These are phyloP conservation scores for Fraxinus anomala DNA, from an alignment of 257 asterid genomes.

Conservation along the genomic window DNA sequence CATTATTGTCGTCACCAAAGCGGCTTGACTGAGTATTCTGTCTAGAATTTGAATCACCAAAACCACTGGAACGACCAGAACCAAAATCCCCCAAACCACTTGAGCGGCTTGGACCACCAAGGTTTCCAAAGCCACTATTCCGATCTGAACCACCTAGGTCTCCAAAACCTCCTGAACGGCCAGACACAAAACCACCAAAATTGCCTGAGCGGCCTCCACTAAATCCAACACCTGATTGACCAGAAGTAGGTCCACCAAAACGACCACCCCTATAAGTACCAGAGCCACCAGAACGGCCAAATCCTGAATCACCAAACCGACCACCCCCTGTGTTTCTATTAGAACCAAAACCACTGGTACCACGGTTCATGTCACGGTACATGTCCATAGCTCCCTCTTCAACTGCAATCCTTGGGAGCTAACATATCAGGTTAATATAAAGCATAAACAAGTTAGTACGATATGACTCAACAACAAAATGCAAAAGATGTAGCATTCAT, in stretches of 20 bases:
- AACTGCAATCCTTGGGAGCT: slow-evolving; percentile 74
- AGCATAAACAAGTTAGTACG: slow-evolving; percentile 18
- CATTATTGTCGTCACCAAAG: slow-evolving; percentile 41
- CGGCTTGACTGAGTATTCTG: slow-evolving; percentile 37
- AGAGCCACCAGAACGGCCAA: slow-evolving; percentile 29
- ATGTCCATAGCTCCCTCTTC: slow-evolving; percentile 55
- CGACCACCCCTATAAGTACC: slow-evolving; percentile 45
- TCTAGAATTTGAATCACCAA: slow-evolving; percentile 39
- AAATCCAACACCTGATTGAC: slow-evolving; percentile 38
- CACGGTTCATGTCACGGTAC: slow-evolving; percentile 48
- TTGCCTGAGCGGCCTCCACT: slow-evolving; percentile 55
- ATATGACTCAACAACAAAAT: neutral
- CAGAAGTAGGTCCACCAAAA: slow-evolving; percentile 47
- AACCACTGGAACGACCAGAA: slow-evolving; percentile 51
- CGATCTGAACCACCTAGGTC: slow-evolving; percentile 48
- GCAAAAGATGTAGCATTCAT: neutral
- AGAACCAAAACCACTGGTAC: slow-evolving; percentile 45
- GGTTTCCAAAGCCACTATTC: slow-evolving; percentile 47
- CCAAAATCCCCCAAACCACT: slow-evolving; percentile 57
- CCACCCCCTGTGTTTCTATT: slow-evolving; percentile 47
- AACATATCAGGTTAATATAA: slow-evolving; percentile 21
- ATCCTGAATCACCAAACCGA: slow-evolving; percentile 33
- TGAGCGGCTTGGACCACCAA: slow-evolving; percentile 44
- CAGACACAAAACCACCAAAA: slow-evolving; percentile 44
- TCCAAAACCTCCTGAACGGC: slow-evolving; percentile 53